Percentiles rank a stretch among this genome's conserved stretches.
phyloP scores from a whole-genome alignment of 2,329 filamentous ascomycete species.

The Shiraia bambusicola region DNA sequence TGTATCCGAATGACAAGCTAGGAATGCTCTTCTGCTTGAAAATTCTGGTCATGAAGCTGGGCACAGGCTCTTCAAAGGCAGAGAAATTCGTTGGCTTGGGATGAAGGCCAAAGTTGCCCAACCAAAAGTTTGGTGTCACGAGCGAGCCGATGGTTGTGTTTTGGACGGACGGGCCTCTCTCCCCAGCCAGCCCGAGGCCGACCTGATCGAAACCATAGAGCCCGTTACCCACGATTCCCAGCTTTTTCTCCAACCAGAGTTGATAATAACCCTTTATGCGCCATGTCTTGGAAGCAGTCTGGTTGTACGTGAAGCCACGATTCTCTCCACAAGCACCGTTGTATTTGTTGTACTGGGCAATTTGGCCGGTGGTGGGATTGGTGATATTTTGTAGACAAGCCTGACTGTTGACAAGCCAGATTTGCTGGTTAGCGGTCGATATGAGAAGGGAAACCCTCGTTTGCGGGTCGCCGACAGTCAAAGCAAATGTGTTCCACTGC shows the following conservation, averaged over 20 bases:
- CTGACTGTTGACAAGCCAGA: slow-evolving; percentile 60
- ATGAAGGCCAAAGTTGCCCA: slow-evolving; percentile 53
- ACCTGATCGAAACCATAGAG: slow-evolving; percentile 61
- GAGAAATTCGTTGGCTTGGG: slow-evolving; percentile 54
- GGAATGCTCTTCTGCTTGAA: slow-evolving; percentile 61
- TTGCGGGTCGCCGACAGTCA: slow-evolving; percentile 58
- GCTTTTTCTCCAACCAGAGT: slow-evolving; percentile 58
- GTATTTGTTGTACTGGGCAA: slow-evolving; percentile 19
- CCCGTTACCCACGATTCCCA: slow-evolving; percentile 63
- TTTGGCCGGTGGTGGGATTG: slow-evolving; percentile 52
- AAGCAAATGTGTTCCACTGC: slow-evolving; percentile 67
- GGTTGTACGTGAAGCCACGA: slow-evolving; percentile 62
- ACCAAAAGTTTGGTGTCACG: slow-evolving; percentile 46
- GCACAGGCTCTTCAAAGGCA: slow-evolving; percentile 56
- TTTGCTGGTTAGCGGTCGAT: slow-evolving; percentile 70
- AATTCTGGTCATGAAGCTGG: slow-evolving; percentile 55
- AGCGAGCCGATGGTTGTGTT: slow-evolving; percentile 48
- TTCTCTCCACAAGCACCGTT: slow-evolving; percentile 51
- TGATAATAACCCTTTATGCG: slow-evolving; percentile 60
- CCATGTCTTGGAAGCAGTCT: slow-evolving; percentile 59
- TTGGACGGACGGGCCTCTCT: slow-evolving; percentile 44
- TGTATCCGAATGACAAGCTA: slow-evolving; percentile 74
- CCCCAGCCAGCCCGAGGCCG: slow-evolving; percentile 43
- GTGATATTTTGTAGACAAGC: slow-evolving; percentile 27
- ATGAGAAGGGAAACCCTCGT: slow-evolving; percentile 60